Conservation (phyloP, 257 asterid species). For the Echites panduratus region DNA sequence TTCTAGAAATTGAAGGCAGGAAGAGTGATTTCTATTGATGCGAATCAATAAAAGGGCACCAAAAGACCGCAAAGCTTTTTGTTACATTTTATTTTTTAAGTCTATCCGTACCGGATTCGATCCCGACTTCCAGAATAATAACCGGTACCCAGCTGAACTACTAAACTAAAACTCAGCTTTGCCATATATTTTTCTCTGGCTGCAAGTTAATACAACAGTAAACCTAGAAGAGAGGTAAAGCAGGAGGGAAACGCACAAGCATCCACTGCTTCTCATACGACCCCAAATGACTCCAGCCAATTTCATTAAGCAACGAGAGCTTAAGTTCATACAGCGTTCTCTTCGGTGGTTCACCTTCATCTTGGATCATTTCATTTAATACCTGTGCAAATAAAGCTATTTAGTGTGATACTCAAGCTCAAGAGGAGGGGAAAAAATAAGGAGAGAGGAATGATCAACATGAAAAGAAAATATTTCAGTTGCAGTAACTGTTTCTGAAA, state of each 20-base stretch:
- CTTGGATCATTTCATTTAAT: slow-evolving; percentile 68
- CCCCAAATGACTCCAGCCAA: slow-evolving; percentile 78
- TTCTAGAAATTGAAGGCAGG: too few relatives aligned
- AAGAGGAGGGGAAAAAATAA: too few relatives aligned
- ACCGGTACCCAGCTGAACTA: too few relatives aligned
- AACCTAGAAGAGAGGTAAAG: slow-evolving; percentile 65
- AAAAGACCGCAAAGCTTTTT: background rate
- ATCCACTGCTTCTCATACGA: slow-evolving; percentile 77
- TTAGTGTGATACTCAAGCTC: background rate
- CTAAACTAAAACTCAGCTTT: too few relatives aligned
- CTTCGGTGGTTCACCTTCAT: slow-evolving; percentile 76
- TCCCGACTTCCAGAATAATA: too few relatives aligned
- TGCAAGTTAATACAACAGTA: background rate
- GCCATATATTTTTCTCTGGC: too few relatives aligned
- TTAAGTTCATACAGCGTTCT: slow-evolving; percentile 69
- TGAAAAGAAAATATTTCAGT: too few relatives aligned
- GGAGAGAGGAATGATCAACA: background rate
- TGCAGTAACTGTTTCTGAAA: background rate
- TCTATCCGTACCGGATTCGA: too few relatives aligned
- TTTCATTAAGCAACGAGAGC: slow-evolving; percentile 61
- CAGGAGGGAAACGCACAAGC: slow-evolving; percentile 68
- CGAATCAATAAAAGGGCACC: background rate
- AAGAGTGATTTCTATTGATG: background rate
- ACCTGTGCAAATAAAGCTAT: slow-evolving; percentile 37
- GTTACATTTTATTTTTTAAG: background rate